Percentiles rank a stretch among this genome's conserved stretches.
Conservation (phyloP, 73 alveolate species). For the Symbiodinium pilosum region DNA sequence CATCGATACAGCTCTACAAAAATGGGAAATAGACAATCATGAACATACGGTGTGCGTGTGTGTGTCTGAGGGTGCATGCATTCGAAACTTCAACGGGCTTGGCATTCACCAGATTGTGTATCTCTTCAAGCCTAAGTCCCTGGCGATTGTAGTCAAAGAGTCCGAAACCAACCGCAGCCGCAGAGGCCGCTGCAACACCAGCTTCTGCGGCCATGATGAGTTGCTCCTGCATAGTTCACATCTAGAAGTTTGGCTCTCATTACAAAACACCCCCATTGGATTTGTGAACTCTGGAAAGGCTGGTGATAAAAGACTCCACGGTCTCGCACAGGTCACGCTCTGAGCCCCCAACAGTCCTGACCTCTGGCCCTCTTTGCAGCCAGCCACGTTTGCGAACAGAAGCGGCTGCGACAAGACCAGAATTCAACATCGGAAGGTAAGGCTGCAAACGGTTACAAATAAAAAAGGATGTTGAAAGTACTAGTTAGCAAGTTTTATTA, state of each 20-base stretch:
- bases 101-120: too few species aligned
- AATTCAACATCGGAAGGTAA: too few species aligned
- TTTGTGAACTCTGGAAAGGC: not conserved
- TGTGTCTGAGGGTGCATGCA: too few species aligned
- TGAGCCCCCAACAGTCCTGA: not conserved
- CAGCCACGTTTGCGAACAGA: not conserved
- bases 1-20: too few species aligned
- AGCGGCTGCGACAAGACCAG: not conserved
- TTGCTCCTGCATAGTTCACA: not conserved
- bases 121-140: not conserved
- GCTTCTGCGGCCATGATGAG: conserved; percentile 69
- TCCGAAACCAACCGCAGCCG: conserved; percentile 79
- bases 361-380: not conserved
- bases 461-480: too few species aligned
- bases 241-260: not conserved
- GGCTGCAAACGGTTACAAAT: too few species aligned
- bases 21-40: too few species aligned
- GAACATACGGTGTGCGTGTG: too few species aligned
- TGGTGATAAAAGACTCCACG: not conserved
- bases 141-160: conserved; percentile 62
- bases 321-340: not conserved
- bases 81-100: too few species aligned
- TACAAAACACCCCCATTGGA: not conserved
- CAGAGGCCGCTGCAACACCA: conserved; percentile 61
- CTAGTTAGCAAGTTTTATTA: too few species aligned